Percentiles rank a stretch among this genome's conserved stretches.
phyloP scores from a whole-genome alignment of 2,329 filamentous ascomycete species.

The Cladosporium austrohemisphaericum region DNA sequence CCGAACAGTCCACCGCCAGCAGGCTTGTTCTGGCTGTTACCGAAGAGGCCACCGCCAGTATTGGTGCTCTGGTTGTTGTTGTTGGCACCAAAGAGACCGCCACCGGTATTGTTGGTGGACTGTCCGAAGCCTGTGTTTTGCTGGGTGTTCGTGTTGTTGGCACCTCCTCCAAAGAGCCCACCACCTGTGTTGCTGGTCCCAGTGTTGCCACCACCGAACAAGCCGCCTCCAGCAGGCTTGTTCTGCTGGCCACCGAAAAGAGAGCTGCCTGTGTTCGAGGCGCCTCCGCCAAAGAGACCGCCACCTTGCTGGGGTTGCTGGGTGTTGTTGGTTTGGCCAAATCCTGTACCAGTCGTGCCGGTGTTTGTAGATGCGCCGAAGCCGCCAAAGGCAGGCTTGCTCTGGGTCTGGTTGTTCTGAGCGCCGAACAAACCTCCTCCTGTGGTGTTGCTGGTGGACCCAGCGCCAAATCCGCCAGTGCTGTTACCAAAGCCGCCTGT shows the following conservation, averaged over 20 bases:
- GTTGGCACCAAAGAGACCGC: slow-evolving; percentile 36
- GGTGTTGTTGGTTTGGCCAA: slow-evolving; percentile 42
- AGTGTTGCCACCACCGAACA: slow-evolving; percentile 37
- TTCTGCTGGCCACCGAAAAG: slow-evolving; percentile 37
- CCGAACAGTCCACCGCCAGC: slow-evolving; percentile 43
- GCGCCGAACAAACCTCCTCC: slow-evolving; percentile 36
- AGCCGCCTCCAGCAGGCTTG: slow-evolving; percentile 34
- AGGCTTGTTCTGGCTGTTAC: slow-evolving; percentile 27
- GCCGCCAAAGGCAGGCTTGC: slow-evolving; percentile 28
- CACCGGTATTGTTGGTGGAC: slow-evolving; percentile 33
- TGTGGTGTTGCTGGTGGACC: slow-evolving; percentile 4
- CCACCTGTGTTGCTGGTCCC: slow-evolving; percentile 43
- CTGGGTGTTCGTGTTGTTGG: slow-evolving; percentile 24
- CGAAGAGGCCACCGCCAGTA: slow-evolving; percentile 30
- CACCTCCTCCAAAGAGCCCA: slow-evolving; percentile 39
- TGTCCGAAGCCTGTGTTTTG: slow-evolving; percentile 36
- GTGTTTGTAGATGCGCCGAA: slow-evolving; percentile 30
- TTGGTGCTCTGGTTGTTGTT: slow-evolving; percentile 29
- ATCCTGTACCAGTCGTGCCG: slow-evolving; percentile 23
- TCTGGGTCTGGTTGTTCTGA: slow-evolving; percentile 17
- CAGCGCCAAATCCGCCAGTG: slow-evolving; percentile 14
- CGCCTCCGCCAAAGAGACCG: slow-evolving; percentile 40
- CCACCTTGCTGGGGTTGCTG: slow-evolving; percentile 13
- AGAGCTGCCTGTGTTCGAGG: slow-evolving; percentile 35
- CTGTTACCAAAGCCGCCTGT: slow-evolving; percentile 8